Conservation (phyloP, 768 basidiomycete genomes). For the Agaricus subrufescens region DNA sequence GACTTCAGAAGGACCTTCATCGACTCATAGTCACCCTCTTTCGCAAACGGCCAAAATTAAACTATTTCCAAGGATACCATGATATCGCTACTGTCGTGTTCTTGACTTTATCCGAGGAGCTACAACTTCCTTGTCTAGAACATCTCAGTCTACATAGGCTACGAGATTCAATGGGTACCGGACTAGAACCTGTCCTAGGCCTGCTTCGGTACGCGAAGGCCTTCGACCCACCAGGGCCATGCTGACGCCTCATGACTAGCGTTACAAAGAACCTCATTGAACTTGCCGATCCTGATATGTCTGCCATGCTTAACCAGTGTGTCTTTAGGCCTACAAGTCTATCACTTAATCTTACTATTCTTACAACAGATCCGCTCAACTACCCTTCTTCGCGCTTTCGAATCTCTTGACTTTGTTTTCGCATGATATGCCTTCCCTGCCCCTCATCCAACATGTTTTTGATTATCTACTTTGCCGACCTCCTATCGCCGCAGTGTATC, state of each 20-base stretch:
- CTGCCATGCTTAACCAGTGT: slow-evolving; percentile 64
- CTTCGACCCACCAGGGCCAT: neutral
- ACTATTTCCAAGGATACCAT: slow-evolving; percentile 94
- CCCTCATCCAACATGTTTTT: slow-evolving; percentile 87
- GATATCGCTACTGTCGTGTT: slow-evolving; percentile 86
- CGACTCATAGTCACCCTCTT: slow-evolving; percentile 72
- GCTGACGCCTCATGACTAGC: slow-evolving; percentile 30
- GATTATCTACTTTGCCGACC: slow-evolving; percentile 84
- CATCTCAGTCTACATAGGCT: slow-evolving; percentile 74
- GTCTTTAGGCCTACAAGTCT: slow-evolving; percentile 15
- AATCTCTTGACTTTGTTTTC: slow-evolving; percentile 90
- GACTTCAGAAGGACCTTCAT: slow-evolving; percentile 63
- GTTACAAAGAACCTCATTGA: slow-evolving; percentile 71
- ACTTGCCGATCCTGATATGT: slow-evolving; percentile 65
- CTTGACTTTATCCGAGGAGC: slow-evolving; percentile 61
- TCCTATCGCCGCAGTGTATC: slow-evolving; percentile 77
- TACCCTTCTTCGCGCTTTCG: slow-evolving; percentile 88
- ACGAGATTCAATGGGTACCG: slow-evolving; percentile 84
- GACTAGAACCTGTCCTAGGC: slow-evolving; percentile 82
- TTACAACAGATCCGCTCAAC: slow-evolving; percentile 53
- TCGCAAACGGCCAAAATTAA: slow-evolving; percentile 63
- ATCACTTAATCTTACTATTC: neutral
- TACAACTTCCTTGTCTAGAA: slow-evolving; percentile 57
- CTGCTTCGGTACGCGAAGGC: slow-evolving; percentile 50
- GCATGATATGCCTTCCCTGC: slow-evolving; percentile 87